phyloP scores from a whole-genome alignment of 441 rosid species.

The Sinapis alba region DNA sequence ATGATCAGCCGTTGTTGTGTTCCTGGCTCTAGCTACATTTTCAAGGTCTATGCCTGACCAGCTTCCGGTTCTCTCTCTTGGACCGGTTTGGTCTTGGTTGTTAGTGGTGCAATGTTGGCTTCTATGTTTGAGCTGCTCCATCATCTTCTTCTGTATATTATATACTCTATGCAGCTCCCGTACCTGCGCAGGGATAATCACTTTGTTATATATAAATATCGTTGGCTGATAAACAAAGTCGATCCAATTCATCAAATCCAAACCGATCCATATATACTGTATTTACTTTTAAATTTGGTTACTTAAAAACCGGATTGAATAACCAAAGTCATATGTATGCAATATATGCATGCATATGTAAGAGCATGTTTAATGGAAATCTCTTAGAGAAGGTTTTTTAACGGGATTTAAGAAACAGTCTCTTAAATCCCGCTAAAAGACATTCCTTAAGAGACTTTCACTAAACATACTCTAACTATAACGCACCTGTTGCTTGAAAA shows the following conservation, averaged over 20 bases:
- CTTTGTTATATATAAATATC: constrained; percentile 6
- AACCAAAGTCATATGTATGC: too few species aligned
- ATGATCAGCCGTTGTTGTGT: constrained; percentile 35
- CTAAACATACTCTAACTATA: too few species aligned
- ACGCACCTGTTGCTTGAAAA: constrained; percentile 74
- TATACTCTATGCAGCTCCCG: constrained; percentile 79
- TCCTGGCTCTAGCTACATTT: constrained; percentile 40
- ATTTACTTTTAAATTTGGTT: constrained; percentile 1
- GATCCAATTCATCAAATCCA: background rate
- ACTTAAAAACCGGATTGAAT: too few species aligned
- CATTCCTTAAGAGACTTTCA: too few species aligned
- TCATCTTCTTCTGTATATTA: constrained; percentile 65
- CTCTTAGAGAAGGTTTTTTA: too few species aligned
- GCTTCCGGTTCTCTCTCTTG: constrained; percentile 58
- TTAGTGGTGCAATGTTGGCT: constrained; percentile 39
- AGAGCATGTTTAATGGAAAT: too few species aligned
- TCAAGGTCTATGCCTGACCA: constrained; percentile 51
- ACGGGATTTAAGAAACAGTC: too few species aligned
- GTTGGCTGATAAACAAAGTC: background rate
- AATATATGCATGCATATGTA: too few species aligned
- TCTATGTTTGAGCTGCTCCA: constrained; percentile 61
- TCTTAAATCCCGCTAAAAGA: too few species aligned
- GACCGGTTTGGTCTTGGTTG: constrained; percentile 37
- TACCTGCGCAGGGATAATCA: constrained; percentile 62
- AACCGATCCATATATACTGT: background rate